These are phyloP conservation scores for Arabis alpina DNA, from an alignment of 345 rosid species.

Conservation along the genomic window DNA sequence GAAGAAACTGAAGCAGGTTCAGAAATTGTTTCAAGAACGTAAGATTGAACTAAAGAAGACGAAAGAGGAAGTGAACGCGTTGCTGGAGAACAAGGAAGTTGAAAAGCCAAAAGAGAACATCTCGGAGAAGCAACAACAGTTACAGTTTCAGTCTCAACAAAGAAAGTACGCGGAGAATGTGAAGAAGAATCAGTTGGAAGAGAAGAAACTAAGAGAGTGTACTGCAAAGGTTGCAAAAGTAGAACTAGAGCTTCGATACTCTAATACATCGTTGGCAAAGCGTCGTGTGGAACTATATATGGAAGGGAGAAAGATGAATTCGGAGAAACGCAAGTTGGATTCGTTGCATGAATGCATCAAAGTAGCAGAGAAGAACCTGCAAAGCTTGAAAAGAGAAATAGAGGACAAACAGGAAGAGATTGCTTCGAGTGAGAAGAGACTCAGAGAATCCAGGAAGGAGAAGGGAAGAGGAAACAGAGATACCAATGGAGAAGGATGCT, in stretches of 20 bases:
- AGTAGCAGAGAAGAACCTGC: neutral
- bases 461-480: constrained; percentile 2
- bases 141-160: neutral
- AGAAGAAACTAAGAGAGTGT: neutral
- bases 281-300: neutral
- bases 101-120: neutral
- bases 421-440: neutral
- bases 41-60: neutral
- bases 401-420: neutral
- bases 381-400: neutral
- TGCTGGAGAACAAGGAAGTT: neutral
- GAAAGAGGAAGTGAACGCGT: neutral
- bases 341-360: neutral
- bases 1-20: neutral
- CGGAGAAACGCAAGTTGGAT: neutral
- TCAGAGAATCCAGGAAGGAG: neutral
- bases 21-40: neutral
- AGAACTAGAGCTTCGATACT: neutral
- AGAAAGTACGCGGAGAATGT: neutral
- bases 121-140: neutral
- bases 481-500: neutral
- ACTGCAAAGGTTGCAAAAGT: neutral
- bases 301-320: neutral
- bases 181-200: neutral
- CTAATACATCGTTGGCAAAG: neutral